Evolutionary conservation across 2,329 filamentous ascomycete genomes (phyloP).

Genomic region (Fusarium sp.): DNA sequence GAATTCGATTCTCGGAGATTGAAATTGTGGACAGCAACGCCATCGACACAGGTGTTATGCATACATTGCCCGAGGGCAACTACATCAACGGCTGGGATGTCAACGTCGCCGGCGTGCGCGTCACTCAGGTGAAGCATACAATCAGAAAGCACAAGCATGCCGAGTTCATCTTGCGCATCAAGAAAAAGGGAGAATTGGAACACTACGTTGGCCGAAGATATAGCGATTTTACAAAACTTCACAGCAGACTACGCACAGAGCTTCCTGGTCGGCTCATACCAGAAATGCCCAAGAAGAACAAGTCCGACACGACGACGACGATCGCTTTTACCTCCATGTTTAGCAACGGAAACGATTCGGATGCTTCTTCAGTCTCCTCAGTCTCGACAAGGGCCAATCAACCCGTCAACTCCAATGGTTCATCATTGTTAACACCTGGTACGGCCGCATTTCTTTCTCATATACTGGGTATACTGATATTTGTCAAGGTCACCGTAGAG

Average conservation of each 20-base stretch:
- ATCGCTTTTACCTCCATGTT: constrained; percentile 63
- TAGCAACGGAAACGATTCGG: constrained; percentile 72
- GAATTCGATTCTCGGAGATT: constrained; percentile 95
- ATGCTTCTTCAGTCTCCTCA: constrained; percentile 83
- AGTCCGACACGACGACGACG: constrained; percentile 73
- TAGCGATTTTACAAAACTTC: constrained; percentile 83
- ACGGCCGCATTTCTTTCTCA: neutral
- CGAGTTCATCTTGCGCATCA: constrained; percentile 89
- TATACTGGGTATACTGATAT: constrained; percentile 12
- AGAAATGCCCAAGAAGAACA: constrained; percentile 90
- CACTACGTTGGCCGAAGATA: constrained; percentile 86
- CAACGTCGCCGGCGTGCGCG: constrained; percentile 89
- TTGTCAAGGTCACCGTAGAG: constrained; percentile 38
- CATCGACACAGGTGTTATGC: constrained; percentile 87
- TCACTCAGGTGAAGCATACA: constrained; percentile 82
- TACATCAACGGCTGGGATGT: constrained; percentile 94
- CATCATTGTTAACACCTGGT: constrained; percentile 45
- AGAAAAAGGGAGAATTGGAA: constrained; percentile 77
- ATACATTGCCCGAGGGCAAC: constrained; percentile 89
- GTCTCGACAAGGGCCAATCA: constrained; percentile 70
- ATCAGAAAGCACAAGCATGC: constrained; percentile 92
- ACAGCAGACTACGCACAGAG: constrained; percentile 82
- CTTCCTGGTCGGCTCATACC: constrained; percentile 90
- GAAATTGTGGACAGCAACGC: constrained; percentile 95
- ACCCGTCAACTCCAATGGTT: constrained; percentile 28